These are phyloP conservation scores for Aspergillus transmontanensis DNA, from an alignment of 2,329 filamentous ascomycete genomes.

Conservation along the genomic window DNA sequence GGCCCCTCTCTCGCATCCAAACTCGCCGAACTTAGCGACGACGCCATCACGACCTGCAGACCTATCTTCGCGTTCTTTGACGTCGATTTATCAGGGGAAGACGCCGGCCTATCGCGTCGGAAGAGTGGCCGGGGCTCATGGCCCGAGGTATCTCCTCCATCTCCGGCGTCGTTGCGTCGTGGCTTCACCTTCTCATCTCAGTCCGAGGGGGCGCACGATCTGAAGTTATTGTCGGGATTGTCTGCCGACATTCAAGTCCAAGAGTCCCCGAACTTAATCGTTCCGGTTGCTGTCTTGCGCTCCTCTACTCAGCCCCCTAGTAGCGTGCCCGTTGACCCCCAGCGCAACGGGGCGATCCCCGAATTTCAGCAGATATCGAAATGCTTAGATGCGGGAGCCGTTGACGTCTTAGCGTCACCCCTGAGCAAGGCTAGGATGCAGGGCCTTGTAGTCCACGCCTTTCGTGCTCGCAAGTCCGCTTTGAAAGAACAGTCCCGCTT, in stretches of 20 bases:
- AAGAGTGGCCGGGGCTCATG: slow-evolving; percentile 34
- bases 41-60: slow-evolving; percentile 47
- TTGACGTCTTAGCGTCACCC: slow-evolving; percentile 82
- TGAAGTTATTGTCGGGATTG: slow-evolving; percentile 52
- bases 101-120: slow-evolving; percentile 37
- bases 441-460: slow-evolving; percentile 78
- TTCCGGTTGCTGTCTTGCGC: slow-evolving; percentile 53
- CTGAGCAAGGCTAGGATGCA: slow-evolving; percentile 73
- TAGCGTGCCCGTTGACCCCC: slow-evolving; percentile 19
- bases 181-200: slow-evolving; percentile 48
- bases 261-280: slow-evolving; percentile 51
- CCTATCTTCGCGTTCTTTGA: slow-evolving; percentile 61
- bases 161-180: slow-evolving; percentile 35
- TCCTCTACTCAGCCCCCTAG: slow-evolving; percentile 23
- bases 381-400: slow-evolving; percentile 82
- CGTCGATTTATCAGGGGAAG: slow-evolving; percentile 46
- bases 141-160: slow-evolving; percentile 33
- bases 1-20: slow-evolving; percentile 56
- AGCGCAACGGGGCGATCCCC: slow-evolving; percentile 34
- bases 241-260: slow-evolving; percentile 54
- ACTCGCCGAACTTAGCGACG: slow-evolving; percentile 54
- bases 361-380: slow-evolving; percentile 62
- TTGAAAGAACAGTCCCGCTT: slow-evolving; percentile 72
- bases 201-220: slow-evolving; percentile 50
- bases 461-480: slow-evolving; percentile 77